Evolutionary conservation across 306 rosid genomes (phyloP), one percentile per base, ranked within the genome.

Genomic region (Canavalia gladiata): DNA sequence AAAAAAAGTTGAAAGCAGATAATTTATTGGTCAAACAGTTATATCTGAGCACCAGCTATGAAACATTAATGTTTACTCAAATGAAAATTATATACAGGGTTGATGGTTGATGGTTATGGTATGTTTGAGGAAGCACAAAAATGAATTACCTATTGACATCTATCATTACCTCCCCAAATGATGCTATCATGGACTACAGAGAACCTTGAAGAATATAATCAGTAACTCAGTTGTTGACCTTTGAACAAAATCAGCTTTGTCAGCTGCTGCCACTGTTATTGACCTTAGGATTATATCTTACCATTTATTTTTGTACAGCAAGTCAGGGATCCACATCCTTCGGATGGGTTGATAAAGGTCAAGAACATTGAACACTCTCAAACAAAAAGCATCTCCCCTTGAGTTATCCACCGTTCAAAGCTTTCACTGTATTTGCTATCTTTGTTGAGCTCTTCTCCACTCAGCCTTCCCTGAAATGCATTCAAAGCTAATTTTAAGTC

Each of bases 231-330:
- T 35, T 33, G 42, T 10, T 69, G 57, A 30, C 49, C 49, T 31
- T 67, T 34, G 12, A 81, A 60, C 84, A 78, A 88, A 81, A n/a
- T 76, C 72, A 55, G 83, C 76, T 57, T 18, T n/a, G 68, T 82
- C 62, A 49, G 83, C 69, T 71, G 58, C 67, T 76, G 79, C 78
- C 82, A 34, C 46, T 74, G 66, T 62, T 80, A 50, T 72, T 35
- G 55, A 35, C 68, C 77, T 83, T 83, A 59, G 65, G 64, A 80
- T 80, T 75, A 50, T 78, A 66, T 73, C 87, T 86, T 80, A 60
- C 83, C 88, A 68, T 81, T 87, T 87, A 81, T 90, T 91, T 80
- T 80, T 87, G 88, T 91, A 89, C 84, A 85, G 39, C 72, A 73
- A 65, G 81, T 66, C 84, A 84, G 77, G 80, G 87, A 87, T 67